Evolutionary conservation across 2,329 filamentous ascomycete genomes (phyloP), one percentile per base, ranked within the genome.

Genomic region (Grosmannia clavigera): DNA sequence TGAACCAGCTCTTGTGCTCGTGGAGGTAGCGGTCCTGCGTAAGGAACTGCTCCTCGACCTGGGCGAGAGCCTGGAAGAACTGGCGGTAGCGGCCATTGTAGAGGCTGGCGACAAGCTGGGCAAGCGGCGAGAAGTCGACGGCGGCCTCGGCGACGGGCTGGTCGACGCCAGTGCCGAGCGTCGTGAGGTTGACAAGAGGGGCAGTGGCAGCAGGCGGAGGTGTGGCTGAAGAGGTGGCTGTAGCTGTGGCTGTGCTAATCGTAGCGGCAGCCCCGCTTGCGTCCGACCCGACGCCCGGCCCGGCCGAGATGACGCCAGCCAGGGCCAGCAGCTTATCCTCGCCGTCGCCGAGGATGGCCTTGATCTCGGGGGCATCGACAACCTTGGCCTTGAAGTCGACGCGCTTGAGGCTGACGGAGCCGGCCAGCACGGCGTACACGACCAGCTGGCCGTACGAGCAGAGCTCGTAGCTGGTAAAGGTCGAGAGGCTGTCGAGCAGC

Each of bases 381-480:
- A 99, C 94, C 79, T 97, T 97, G 65, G 89, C 89, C 80, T 99
- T 99, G 82, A 99, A 99, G 74, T 99, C 94, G 40, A 96, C 90
- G 56, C 94, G 88, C 78, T 96, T 96, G 60, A 99, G 82, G 54
- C 92, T 94, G 29, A 97, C 87, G 7, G 92, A 95, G 61, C 94
- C 94, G 43, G 94, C 91, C 40, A 99, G 85, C 27, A 97, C 92
- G 1, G 94, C 91, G 77, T 97, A 99, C 61, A 96, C 86, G 58
- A 99, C 94, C 29, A 99, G 83, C 63, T 84, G 88, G 61, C 91
- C 96, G 78, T 99, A 99, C 66, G 87, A 92, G 84, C 94, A 99
- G 57, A 99, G 84, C 75, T 99, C 94, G 77, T 96, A 96, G 73
- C 91, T 96, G 64, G 94, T 99, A 74, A 99, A 99, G 27, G 94